A percentile compares a stretch with the other conserved stretches of the same genome.
Evolutionary conservation across 2,329 filamentous ascomycete species (phyloP).

Genomic region (Leptodontidium sp.): DNA sequence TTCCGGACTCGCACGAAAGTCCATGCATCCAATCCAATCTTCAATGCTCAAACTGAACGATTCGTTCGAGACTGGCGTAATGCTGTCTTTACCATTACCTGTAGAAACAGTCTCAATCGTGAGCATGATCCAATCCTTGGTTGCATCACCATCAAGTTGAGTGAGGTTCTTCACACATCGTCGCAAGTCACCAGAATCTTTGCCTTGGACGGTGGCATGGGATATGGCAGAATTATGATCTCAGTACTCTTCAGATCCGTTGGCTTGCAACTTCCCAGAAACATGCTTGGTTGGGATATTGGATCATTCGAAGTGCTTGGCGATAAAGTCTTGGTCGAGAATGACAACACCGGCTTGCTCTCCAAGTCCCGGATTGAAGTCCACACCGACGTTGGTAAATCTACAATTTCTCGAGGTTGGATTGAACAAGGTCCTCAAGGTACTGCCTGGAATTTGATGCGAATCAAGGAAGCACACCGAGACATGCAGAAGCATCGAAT

Average conservation of each 20-base stretch:
- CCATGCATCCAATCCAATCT: slow-evolving; percentile 34
- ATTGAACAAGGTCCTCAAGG: slow-evolving; percentile 25
- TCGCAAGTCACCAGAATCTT: slow-evolving; percentile 34
- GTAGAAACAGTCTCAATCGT: slow-evolving; percentile 31
- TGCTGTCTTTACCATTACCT: slow-evolving; percentile 33
- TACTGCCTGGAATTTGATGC: slow-evolving; percentile 29
- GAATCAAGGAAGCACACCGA: slow-evolving; percentile 25
- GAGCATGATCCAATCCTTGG: slow-evolving; percentile 36
- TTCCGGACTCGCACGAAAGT: slow-evolving; percentile 37
- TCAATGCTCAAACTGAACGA: slow-evolving; percentile 35
- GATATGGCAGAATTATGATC: slow-evolving; percentile 34
- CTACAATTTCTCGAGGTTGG: slow-evolving; percentile 29
- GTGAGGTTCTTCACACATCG: slow-evolving; percentile 32
- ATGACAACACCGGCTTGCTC: slow-evolving; percentile 22
- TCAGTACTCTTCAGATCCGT: slow-evolving; percentile 36
- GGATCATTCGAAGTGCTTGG: slow-evolving; percentile 33
- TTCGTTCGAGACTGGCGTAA: slow-evolving; percentile 36
- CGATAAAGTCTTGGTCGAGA: slow-evolving; percentile 28
- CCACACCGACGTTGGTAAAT: slow-evolving; percentile 34
- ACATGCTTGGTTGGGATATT: slow-evolving; percentile 34
- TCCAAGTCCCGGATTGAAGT: slow-evolving; percentile 29
- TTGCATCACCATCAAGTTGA: slow-evolving; percentile 33
- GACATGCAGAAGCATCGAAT: slow-evolving; percentile 32
- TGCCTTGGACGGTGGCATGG: slow-evolving; percentile 34
- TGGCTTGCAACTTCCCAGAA: slow-evolving; percentile 28